A percentile compares a stretch with the other conserved stretches of the same genome.
Evolutionary conservation across 495 filamentous ascomycete genomes (phyloP).

Genomic region (Aspergillus baeticus): DNA sequence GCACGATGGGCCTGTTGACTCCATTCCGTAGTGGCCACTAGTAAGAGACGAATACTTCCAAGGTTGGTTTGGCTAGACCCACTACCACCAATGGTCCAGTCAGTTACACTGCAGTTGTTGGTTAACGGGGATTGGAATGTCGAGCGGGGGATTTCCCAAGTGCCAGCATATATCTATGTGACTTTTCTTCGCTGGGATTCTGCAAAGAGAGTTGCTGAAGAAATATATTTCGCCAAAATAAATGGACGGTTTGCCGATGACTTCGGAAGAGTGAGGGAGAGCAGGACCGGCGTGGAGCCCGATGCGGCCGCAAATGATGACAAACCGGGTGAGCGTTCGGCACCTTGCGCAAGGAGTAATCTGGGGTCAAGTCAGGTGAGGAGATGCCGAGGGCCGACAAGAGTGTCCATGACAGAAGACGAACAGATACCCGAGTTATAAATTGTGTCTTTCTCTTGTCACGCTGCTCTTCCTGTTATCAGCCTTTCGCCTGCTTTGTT

Average conservation of each 20-base stretch:
- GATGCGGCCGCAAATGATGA: neutral
- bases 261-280: no score
- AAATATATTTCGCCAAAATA: no score
- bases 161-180: neutral
- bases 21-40: no score
- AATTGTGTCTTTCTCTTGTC: neutral
- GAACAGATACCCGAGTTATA: neutral
- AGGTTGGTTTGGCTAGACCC: no score
- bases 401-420: neutral
- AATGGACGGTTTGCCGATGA: no score
- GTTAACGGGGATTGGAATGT: neutral
- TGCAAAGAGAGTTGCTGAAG: no score
- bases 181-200: neutral
- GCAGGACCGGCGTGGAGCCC: neutral
- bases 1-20: no score
- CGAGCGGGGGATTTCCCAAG: slow-evolving; percentile 7
- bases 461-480: neutral
- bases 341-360: slow-evolving; percentile 3
- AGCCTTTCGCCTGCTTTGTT: neutral
- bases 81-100: no score
- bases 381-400: slow-evolving; percentile 11
- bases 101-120: neutral
- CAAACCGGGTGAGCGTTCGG: neutral
- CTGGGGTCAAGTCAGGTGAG: slow-evolving; percentile 7
- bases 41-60: no score